phyloP scores from a whole-genome alignment of 2,329 filamentous ascomycete species.

The Malbranchea cinnamomea region DNA sequence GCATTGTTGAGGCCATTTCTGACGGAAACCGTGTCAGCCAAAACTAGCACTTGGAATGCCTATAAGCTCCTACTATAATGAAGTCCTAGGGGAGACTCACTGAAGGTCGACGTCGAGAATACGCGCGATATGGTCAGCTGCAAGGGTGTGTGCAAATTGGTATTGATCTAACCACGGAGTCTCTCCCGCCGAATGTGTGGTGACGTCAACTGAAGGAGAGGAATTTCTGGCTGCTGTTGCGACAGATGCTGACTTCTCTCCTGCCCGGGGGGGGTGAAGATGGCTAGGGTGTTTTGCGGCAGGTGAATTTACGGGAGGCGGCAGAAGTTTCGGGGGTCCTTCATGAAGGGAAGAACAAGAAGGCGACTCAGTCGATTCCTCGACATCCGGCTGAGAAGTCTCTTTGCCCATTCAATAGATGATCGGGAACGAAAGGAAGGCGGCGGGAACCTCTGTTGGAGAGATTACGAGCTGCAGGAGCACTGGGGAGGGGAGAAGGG shows the following conservation, averaged over 20 bases:
- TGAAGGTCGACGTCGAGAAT: constrained; percentile 14
- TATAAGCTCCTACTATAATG: neutral
- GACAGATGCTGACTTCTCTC: constrained; percentile 13
- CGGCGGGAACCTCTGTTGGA: neutral
- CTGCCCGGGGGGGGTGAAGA: too few species aligned
- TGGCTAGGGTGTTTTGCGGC: too few species aligned
- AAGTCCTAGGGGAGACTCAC: constrained; percentile 10
- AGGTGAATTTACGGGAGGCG: constrained; percentile 6
- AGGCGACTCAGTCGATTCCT: constrained; percentile 28
- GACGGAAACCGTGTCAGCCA: constrained; percentile 5
- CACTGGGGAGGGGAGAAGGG: constrained; percentile 4
- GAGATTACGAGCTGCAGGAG: neutral
- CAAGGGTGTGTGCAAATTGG: constrained; percentile 16
- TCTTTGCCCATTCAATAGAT: constrained; percentile 27
- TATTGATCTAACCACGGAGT: constrained; percentile 7
- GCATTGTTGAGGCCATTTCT: constrained; percentile 46
- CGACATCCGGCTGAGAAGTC: constrained; percentile 23
- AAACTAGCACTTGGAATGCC: constrained; percentile 2
- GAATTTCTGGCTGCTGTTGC: too few species aligned
- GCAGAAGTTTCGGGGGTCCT: constrained; percentile 12
- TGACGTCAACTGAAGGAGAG: too few species aligned
- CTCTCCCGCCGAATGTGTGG: constrained; percentile 5
- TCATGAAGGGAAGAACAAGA: constrained; percentile 20
- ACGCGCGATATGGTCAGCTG: constrained; percentile 11
- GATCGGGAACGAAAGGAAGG: constrained; percentile 1